phyloP scores from a whole-genome alignment of 345 rosid species.

The Angophora floribunda region DNA sequence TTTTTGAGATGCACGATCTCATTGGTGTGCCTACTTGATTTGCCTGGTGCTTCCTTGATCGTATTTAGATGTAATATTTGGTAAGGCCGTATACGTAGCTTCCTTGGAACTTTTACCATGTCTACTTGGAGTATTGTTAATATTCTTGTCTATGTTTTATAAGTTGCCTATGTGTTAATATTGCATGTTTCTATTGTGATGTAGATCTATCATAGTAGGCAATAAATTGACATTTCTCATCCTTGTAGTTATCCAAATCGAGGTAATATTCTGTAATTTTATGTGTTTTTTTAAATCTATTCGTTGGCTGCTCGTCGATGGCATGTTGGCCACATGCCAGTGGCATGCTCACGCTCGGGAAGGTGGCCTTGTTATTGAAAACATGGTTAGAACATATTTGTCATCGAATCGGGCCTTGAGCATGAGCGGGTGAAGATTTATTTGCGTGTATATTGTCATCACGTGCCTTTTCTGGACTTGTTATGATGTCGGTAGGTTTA shows the following conservation, averaged over 20 bases:
- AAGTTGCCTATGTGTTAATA: not conserved
- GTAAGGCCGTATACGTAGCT: not conserved
- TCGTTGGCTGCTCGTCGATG: not conserved
- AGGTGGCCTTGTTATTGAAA: too few relatives aligned
- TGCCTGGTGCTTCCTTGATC: not conserved
- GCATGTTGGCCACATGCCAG: too few relatives aligned
- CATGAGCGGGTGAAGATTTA: too few relatives aligned
- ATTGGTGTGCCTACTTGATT: not conserved
- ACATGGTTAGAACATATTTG: too few relatives aligned
- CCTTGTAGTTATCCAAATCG: slow-evolving; percentile 84
- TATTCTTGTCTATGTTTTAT: not conserved
- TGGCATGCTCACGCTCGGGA: too few relatives aligned
- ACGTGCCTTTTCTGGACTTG: too few relatives aligned
- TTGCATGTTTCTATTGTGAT: not conserved
- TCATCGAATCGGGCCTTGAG: too few relatives aligned
- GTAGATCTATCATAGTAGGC: slow-evolving; percentile 87
- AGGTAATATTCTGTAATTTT: slow-evolving; percentile 26
- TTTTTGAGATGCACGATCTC: not conserved
- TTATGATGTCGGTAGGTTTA: too few relatives aligned
- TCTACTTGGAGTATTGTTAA: not conserved
- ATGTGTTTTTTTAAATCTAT: not conserved
- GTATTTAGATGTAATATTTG: not conserved
- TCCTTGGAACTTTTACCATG: not conserved
- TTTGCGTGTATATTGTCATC: too few relatives aligned
- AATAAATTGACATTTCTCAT: slow-evolving; percentile 90